phyloP scores from a whole-genome alignment of 2,329 filamentous ascomycete species.

The Xylariales sp. region DNA sequence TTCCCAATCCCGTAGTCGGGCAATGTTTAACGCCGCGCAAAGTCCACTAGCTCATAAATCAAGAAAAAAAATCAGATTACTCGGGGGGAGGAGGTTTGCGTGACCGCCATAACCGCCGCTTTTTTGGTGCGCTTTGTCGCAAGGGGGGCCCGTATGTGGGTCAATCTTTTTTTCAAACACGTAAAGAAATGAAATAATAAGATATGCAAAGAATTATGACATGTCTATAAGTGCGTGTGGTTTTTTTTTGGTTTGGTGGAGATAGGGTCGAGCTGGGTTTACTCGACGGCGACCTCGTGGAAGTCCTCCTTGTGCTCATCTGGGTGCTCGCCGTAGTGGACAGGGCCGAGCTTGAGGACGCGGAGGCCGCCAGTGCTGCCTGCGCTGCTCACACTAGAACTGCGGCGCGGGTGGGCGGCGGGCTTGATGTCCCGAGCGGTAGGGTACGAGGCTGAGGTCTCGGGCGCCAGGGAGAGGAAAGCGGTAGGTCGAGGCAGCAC shows the following conservation, averaged over 20 bases:
- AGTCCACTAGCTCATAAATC: conserved; percentile 13
- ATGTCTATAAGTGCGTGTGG: conserved; percentile 17
- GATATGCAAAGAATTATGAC: conserved; percentile 12
- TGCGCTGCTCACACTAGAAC: conserved; percentile 65
- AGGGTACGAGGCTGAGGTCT: conserved; percentile 67
- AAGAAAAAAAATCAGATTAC: conserved; percentile 13
- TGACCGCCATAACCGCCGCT: conserved; percentile 9
- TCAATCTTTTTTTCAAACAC: conserved; percentile 10
- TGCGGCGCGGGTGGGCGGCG: conserved; percentile 57
- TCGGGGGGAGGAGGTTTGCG: conserved; percentile 9
- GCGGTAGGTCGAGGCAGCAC: conserved; percentile 49
- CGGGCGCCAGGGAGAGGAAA: conserved; percentile 70
- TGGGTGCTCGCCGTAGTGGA: conserved; percentile 71
- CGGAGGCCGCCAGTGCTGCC: conserved; percentile 56
- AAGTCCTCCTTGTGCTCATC: conserved; percentile 69
- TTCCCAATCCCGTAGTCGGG: background rate
- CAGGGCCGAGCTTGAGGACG: conserved; percentile 73
- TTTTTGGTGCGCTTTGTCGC: conserved; percentile 12
- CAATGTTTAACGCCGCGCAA: conserved; percentile 28
- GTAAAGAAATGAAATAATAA: conserved; percentile 24
- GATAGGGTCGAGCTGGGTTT: conserved; percentile 32
- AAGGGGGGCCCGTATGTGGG: background rate
- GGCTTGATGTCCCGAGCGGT: conserved; percentile 51
- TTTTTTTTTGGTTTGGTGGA: conserved; percentile 1
- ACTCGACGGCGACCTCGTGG: conserved; percentile 60